Base-by-base conservation (phyloP, 2,329 filamentous ascomycete genomes). In the Tympanopsis confertula region DNA sequence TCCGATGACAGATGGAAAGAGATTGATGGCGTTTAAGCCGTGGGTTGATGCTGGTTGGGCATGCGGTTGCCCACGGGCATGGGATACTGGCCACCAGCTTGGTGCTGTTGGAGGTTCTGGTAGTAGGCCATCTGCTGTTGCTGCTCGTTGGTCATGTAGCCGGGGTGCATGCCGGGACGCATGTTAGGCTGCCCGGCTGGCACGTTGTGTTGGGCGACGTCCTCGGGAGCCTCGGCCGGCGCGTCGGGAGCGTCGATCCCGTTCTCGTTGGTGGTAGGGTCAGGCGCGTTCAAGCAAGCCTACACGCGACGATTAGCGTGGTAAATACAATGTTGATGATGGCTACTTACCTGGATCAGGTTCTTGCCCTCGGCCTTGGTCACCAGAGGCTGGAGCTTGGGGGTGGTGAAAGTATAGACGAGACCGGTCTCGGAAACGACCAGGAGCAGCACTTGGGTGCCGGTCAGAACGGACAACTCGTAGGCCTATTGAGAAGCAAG, bases 311-410 rank as follows among this genome's bases (percentile, higher is more conserved):
- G n/a, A n/a, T n/a, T n/a, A n/a, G n/a, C n/a, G n/a, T 33, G 30
- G 30, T 18, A 42, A 19, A 49, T 37, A 46, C 39, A 26, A 33
- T 10, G 24, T 28, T n/a, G n/a, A 28, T 28, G 10, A 28, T 28
- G 24, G 24, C 33, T 19, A 52, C 77, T 47, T 75, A 95, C 91
- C 79, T 98, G 91, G 50, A 98, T 96, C 47, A 98, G 69, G 60
- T 98, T 98, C 76, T 98, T 98, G 66, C 91, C 91, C 65, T 96
- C 91, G 14, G 91, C 83, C 69, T 96, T 96, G 45, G 91, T 98
- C 50, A 96, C 91, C 38, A 98, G 78, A 45, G 91, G 91, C 66
- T 96, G 91, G 40, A 98, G 78, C 70, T 98, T 98, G 15, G 91
- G 91, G 13, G 91, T 98, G 44, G 89, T 96, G 61, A 96, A 96